A percentile compares a stretch with the other conserved stretches of the same genome.
Conservation (phyloP, 2,329 filamentous ascomycete genomes). For the Pseudogymnoascus sp. region DNA sequence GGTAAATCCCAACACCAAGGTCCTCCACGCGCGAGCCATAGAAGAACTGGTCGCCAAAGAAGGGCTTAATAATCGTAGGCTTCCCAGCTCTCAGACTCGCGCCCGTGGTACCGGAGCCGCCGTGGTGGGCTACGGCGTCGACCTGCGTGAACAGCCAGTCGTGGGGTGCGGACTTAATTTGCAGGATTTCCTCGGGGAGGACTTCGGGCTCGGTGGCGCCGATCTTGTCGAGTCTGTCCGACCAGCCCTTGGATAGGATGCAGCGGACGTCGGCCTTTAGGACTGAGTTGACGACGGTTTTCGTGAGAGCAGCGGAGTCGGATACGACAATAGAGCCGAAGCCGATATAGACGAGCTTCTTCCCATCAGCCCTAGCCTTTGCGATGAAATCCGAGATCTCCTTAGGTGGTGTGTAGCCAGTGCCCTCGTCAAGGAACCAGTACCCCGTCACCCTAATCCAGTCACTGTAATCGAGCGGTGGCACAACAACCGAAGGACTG, state of each 20-base stretch:
- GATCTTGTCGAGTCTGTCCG: conserved; percentile 64
- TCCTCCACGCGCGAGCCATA: conserved; percentile 87
- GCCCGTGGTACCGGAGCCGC: conserved; percentile 89
- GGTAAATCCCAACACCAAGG: conserved; percentile 79
- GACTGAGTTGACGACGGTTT: conserved; percentile 88
- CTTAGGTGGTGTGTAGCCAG: conserved; percentile 62
- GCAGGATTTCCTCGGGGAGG: conserved; percentile 71
- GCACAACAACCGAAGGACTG: conserved; percentile 85
- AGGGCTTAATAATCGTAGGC: conserved; percentile 90
- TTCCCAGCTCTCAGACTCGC: conserved; percentile 85
- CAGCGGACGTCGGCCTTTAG: conserved; percentile 87
- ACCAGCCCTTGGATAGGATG: conserved; percentile 95
- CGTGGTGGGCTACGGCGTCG: conserved; percentile 90
- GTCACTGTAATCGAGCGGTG: conserved; percentile 89
- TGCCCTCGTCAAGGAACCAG: conserved; percentile 84
- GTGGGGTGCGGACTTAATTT: conserved; percentile 86
- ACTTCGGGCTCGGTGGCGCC: conserved; percentile 48
- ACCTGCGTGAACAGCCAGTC: conserved; percentile 95
- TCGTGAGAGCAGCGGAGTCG: conserved; percentile 79
- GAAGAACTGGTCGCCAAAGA: conserved; percentile 98
- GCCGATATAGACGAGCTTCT: conserved; percentile 93
- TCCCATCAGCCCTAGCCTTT: conserved; percentile 70
- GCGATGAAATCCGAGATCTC: conserved; percentile 76
- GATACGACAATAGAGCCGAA: conserved; percentile 95
- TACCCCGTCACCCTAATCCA: conserved; percentile 98